These are phyloP conservation scores for Penicillium corylophilum DNA, from an alignment of 2,329 filamentous ascomycete genomes.

Conservation along the genomic window DNA sequence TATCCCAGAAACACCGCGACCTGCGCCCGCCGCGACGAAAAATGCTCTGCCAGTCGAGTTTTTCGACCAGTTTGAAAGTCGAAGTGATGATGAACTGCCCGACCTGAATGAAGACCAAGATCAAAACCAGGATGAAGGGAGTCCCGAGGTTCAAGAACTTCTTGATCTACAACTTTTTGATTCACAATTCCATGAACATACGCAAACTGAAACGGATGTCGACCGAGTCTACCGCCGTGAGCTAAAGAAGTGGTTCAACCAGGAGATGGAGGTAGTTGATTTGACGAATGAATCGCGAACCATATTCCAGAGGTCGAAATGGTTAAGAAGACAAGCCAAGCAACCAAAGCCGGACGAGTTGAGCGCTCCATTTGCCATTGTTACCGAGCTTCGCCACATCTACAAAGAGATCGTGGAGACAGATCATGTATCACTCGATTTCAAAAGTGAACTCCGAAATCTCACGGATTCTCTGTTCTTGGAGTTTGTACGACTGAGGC, in stretches of 20 bases:
- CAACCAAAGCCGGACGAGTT: slow-evolving; percentile 4
- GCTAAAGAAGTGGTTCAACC: slow-evolving; percentile 1
- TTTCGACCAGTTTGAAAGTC: neutral
- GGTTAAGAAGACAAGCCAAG: neutral
- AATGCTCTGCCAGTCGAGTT: neutral
- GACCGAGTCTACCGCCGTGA: neutral
- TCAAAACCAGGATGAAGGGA: neutral
- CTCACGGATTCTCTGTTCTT: neutral
- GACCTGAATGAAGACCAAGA: too few species aligned
- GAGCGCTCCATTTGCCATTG: neutral
- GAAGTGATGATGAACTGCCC: neutral
- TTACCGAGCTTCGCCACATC: slow-evolving; percentile 3
- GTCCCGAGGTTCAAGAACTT: neutral
- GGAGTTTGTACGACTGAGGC: slow-evolving; percentile 6
- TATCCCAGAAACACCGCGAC: neutral
- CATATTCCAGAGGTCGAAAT: neutral
- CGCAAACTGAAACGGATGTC: neutral
- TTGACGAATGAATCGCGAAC: slow-evolving; percentile 1
- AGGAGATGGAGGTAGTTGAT: slow-evolving; percentile 2
- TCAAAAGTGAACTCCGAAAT: neutral
- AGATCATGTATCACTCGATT: neutral
- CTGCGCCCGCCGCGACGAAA: neutral
- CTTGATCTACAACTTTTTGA: neutral
- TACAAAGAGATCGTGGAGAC: slow-evolving; percentile 1
- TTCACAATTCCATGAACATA: neutral